phyloP scores from a whole-genome alignment of 225 moss, liverwort and hornwort genomes.

The Neckera pumila region DNA sequence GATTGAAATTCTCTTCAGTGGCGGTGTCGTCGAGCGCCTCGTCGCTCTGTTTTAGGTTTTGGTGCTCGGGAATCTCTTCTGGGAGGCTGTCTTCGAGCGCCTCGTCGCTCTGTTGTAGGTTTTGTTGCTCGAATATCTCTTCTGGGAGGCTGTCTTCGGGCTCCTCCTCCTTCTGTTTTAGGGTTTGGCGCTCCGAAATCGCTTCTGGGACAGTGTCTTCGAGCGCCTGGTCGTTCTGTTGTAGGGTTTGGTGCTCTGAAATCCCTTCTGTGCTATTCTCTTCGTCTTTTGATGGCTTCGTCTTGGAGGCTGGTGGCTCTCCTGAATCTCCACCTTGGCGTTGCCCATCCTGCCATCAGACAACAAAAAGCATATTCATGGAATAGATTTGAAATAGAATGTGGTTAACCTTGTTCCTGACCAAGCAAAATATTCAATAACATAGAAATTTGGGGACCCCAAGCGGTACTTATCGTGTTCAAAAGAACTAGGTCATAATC shows the following conservation, averaged over 20 bases:
- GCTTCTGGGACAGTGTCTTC: background rate
- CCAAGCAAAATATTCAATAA: background rate
- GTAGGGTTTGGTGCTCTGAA: background rate
- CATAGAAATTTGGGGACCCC: background rate
- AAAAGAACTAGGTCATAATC: background rate
- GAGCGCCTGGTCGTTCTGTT: background rate
- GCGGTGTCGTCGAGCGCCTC: background rate
- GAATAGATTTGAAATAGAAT: background rate
- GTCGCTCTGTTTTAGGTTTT: background rate
- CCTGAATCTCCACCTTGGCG: background rate
- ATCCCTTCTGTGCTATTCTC: background rate
- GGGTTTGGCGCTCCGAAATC: background rate
- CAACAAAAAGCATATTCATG: background rate
- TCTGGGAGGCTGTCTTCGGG: background rate
- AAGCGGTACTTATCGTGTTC: background rate
- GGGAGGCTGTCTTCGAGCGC: background rate
- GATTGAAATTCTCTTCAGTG: background rate
- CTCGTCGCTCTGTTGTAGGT: background rate
- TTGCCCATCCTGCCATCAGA: background rate
- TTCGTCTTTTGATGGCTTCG: background rate
- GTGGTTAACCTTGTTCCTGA: background rate
- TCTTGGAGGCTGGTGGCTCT: background rate
- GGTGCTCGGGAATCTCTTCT: background rate
- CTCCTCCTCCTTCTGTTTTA: background rate
- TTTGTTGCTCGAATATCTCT: background rate